These are phyloP conservation scores for Neurospora africana DNA, from an alignment of 495 filamentous ascomycete genomes.

Conservation along the genomic window DNA sequence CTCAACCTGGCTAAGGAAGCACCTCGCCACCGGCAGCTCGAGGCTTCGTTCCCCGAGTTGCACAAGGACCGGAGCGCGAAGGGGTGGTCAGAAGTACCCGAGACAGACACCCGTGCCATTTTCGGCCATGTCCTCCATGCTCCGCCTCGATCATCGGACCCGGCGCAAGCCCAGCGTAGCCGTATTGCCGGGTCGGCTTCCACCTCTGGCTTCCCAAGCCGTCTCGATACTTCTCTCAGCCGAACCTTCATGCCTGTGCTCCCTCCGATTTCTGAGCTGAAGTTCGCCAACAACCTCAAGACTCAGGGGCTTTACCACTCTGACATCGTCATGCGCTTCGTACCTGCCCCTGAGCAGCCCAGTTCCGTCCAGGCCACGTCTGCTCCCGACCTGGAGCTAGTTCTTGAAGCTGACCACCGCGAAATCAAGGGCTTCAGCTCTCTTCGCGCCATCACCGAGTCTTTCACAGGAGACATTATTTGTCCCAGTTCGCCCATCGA, in stretches of 20 bases:
- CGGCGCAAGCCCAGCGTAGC: not conserved
- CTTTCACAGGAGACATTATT: conserved; percentile 17
- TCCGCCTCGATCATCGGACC: not conserved
- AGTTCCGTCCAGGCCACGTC: not conserved
- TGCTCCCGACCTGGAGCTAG: conserved; percentile 28
- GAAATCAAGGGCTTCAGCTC: conserved; percentile 12
- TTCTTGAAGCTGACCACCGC: conserved; percentile 18
- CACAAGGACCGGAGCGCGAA: not conserved
- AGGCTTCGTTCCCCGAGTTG: not conserved
- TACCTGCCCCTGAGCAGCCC: conserved; percentile 12
- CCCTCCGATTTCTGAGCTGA: conserved; percentile 13
- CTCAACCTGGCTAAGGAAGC: conserved; percentile 1
- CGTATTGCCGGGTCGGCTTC: conserved; percentile 10
- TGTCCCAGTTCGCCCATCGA: conserved; percentile 29
- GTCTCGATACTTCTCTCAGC: conserved; percentile 1
- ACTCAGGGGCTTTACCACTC: conserved; percentile 16
- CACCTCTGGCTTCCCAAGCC: conserved; percentile 4
- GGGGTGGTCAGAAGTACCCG: conserved; percentile 18
- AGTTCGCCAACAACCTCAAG: conserved; percentile 11
- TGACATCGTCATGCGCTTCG: conserved; percentile 17
- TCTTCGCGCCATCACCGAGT: conserved; percentile 14
- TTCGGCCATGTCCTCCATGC: conserved; percentile 35
- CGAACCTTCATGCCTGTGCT: conserved; percentile 18
- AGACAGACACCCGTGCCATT: conserved; percentile 23
- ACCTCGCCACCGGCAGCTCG: not conserved